Percentiles rank a stretch among this genome's conserved stretches.
Conservation (phyloP, 805 yeast genomes). For the Komagataella pastoris region DNA sequence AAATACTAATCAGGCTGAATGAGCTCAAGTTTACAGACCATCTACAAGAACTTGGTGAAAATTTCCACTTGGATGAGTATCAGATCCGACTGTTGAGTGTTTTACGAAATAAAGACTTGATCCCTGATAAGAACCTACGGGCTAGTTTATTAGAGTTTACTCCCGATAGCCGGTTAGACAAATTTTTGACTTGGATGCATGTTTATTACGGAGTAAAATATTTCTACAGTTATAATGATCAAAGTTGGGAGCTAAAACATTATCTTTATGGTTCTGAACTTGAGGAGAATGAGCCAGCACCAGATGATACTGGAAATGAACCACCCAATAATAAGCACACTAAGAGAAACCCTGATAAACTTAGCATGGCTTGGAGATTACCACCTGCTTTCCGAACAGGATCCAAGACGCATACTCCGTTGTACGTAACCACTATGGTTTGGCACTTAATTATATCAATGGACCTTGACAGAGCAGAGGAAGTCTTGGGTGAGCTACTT, state of each 20-base stretch:
- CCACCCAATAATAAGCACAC: neutral
- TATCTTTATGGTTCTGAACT: neutral
- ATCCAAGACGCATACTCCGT: constrained; percentile 24
- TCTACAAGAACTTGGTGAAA: neutral
- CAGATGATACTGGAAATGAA: neutral
- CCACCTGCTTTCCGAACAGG: constrained; percentile 28
- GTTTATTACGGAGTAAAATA: neutral
- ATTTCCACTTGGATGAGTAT: neutral
- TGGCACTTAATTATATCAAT: constrained; percentile 28
- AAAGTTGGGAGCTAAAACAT: neutral
- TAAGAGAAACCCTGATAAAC: constrained; percentile 3
- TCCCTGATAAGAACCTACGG: neutral
- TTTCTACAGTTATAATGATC: neutral
- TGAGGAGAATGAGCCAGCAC: neutral
- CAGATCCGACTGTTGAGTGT: constrained; percentile 3
- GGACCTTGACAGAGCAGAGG: constrained; percentile 20
- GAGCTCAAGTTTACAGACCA: constrained; percentile 9
- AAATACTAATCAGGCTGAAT: constrained; percentile 25
- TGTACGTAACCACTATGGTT: constrained; percentile 24
- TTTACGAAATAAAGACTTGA: neutral
- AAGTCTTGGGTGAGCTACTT: constrained; percentile 20
- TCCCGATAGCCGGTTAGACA: neutral
- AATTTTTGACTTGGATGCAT: neutral
- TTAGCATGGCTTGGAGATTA: neutral
- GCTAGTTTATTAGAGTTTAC: neutral